A percentile compares a stretch with the other conserved stretches of the same genome.
phyloP scores from a whole-genome alignment of 495 filamentous ascomycete species.

The Parathielavia appendiculata region DNA sequence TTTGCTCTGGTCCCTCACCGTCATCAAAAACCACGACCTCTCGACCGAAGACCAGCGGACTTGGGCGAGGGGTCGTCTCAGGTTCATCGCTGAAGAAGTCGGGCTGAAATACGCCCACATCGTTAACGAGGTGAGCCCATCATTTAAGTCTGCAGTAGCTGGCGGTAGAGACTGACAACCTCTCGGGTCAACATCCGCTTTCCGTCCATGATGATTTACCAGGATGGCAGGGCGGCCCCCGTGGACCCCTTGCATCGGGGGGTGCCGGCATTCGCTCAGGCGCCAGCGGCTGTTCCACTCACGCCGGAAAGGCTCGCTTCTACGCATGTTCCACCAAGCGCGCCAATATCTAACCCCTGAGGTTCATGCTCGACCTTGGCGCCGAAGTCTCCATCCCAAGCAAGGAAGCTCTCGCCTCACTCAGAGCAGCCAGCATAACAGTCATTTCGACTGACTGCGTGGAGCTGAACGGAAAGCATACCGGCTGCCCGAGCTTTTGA shows the following conservation, averaged over 20 bases:
- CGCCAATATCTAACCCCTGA: too few species aligned
- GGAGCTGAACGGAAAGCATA: not conserved
- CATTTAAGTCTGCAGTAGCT: not conserved
- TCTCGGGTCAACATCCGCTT: constrained; percentile 40
- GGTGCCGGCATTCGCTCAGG: not conserved
- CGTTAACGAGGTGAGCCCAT: constrained; percentile 31
- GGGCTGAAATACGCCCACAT: constrained; percentile 45
- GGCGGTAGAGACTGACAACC: not conserved
- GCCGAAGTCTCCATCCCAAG: too few species aligned
- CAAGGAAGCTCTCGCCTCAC: too few species aligned
- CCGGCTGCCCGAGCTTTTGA: too few species aligned
- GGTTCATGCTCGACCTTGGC: not conserved
- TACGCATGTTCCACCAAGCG: not conserved
- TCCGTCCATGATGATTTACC: constrained; percentile 46
- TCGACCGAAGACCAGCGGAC: constrained; percentile 43
- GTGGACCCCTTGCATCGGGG: constrained; percentile 13
- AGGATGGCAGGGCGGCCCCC: constrained; percentile 30
- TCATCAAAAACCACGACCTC: constrained; percentile 38
- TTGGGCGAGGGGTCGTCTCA: constrained; percentile 41
- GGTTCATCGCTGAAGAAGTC: constrained; percentile 37
- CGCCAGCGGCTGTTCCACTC: not conserved
- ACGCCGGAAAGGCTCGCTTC: constrained; percentile 12
- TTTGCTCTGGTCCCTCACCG: constrained; percentile 33
- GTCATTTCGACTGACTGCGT: too few species aligned
- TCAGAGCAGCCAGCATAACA: too few species aligned